These are phyloP conservation scores for Diutina mesorugosa DNA, from an alignment of 1,139 yeast genomes.

Conservation along the genomic window DNA sequence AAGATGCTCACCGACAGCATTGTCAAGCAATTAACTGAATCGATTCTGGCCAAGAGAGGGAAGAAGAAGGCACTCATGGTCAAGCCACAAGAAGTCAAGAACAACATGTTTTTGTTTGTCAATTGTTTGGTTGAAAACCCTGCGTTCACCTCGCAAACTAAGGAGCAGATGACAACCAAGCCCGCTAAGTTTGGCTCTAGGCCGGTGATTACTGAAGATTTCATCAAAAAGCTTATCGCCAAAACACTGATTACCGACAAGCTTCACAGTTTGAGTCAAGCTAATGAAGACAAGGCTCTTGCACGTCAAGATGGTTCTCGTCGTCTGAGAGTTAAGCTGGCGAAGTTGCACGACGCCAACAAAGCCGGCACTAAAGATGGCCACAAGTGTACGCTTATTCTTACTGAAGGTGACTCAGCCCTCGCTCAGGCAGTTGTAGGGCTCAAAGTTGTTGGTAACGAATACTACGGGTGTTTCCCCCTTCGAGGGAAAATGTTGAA, in stretches of 20 bases:
- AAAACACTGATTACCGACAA: conserved; percentile 77
- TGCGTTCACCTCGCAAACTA: conserved; percentile 94
- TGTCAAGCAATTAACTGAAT: conserved; percentile 48
- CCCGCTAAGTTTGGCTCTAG: conserved; percentile 82
- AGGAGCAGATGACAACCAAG: conserved; percentile 88
- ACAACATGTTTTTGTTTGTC: conserved; percentile 80
- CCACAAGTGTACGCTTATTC: conserved; percentile 76
- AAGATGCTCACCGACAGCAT: conserved; percentile 79
- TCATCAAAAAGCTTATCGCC: conserved; percentile 46
- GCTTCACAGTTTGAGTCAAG: conserved; percentile 70
- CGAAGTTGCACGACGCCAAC: conserved; percentile 90
- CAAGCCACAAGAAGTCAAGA: conserved; percentile 79
- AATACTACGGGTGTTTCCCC: conserved; percentile 92
- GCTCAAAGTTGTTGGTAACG: conserved; percentile 89
- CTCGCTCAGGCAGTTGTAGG: conserved; percentile 89
- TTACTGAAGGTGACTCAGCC: conserved; percentile 98
- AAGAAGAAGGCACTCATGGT: conserved; percentile 64
- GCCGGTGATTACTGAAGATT: conserved; percentile 57
- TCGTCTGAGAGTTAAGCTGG: conserved; percentile 75
- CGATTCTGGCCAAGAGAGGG: conserved; percentile 54
- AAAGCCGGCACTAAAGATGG: conserved; percentile 94
- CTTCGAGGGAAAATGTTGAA: conserved; percentile 88
- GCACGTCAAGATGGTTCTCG: conserved; percentile 86
- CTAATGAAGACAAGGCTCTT: conserved; percentile 79
- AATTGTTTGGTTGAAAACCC: conserved; percentile 94